Evolutionary conservation across 2,329 filamentous ascomycete genomes (phyloP), one percentile per base, ranked within the genome.

Genomic region (Biscogniauxia marginata): DNA sequence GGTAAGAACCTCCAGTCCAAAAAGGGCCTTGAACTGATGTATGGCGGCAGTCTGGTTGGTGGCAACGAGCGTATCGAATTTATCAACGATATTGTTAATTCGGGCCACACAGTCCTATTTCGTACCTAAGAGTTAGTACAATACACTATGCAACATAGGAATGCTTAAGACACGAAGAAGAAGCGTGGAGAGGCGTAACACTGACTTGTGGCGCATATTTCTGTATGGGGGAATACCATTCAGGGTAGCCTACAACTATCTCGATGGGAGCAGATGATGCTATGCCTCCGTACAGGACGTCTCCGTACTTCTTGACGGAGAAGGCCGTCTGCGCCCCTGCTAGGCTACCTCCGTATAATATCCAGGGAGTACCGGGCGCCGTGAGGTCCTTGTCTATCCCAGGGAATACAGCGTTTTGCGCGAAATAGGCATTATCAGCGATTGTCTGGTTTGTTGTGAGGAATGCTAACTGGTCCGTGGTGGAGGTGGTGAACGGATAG

Each of bases 371-470:
- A 0, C 66, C 64, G 1, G 77, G 74, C 1, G 78, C 75, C 11
- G 69, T 77, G 4, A 81, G 63, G 52, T 67, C 71, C 3, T 59
- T 70, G 47, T 75, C 68, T 46, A 82, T 59, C 1, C 77, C 77
- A 1, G 77, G 75, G 50, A 81, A 69, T 7, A 61, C 70, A 18
- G 74, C 77, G 58, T 81, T 73, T 55, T 78, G 73, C 21, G 78
- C 78, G 63, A 82, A 81, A 64, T 79, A 78, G 13, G 74, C 76
- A 62, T 80, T 80, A 57, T 82, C 79, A 13, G 79, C 79, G 61
- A 82, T 77, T 0, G 77, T 79, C 63, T 82, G 79, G 59, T 80
- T 78, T 3, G 77, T 81, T 7, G 78, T 79, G 58, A 82, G 65
- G 59, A 77, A 82, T 9, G 73, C 68, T 57, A 82, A 62, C 51